Percentiles rank a stretch among this genome's conserved stretches.
These are phyloP conservation scores for Cyberlindnera bimundalis DNA, from an alignment of 805 yeast species.

Conservation along the genomic window DNA sequence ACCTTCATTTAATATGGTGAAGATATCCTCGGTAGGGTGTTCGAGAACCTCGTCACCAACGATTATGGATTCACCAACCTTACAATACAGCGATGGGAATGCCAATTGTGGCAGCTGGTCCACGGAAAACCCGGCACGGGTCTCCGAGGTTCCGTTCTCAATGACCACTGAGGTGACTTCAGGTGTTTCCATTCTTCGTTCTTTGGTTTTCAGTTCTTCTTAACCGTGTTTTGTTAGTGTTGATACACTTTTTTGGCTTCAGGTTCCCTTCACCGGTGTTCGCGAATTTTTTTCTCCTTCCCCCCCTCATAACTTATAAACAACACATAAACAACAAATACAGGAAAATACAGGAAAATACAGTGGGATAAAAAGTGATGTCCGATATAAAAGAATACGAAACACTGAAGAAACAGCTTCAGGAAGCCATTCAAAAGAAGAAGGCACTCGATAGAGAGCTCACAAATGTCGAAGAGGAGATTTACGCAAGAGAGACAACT, in stretches of 20 bases:
- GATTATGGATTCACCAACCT: slow-evolving; percentile 29
- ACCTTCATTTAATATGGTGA: slow-evolving; percentile 62
- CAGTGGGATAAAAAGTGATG: slow-evolving; percentile 4
- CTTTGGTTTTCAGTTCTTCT: too few species aligned
- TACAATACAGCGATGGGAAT: slow-evolving; percentile 53
- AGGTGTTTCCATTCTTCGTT: slow-evolving; percentile 14
- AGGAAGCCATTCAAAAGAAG: slow-evolving; percentile 58
- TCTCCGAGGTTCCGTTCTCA: slow-evolving; percentile 61
- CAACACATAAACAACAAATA: not conserved
- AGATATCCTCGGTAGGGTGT: slow-evolving; percentile 31
- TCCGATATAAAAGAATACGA: slow-evolving; percentile 49
- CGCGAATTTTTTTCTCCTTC: slow-evolving; percentile 2
- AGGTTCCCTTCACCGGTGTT: not conserved
- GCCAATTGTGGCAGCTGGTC: slow-evolving; percentile 60
- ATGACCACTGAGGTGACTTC: slow-evolving; percentile 60
- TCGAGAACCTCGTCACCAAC: slow-evolving; percentile 48
- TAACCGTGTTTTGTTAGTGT: too few species aligned
- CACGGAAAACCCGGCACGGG: slow-evolving; percentile 69
- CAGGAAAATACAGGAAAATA: not conserved
- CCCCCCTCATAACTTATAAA: too few species aligned
- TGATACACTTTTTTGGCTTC: too few species aligned
- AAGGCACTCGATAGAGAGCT: slow-evolving; percentile 62
- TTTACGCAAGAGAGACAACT: slow-evolving; percentile 72
- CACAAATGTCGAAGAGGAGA: slow-evolving; percentile 65
- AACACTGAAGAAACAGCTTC: slow-evolving; percentile 60